These are phyloP conservation scores for Cicer yamashitae DNA, from an alignment of 306 rosid species.

Conservation along the genomic window DNA sequence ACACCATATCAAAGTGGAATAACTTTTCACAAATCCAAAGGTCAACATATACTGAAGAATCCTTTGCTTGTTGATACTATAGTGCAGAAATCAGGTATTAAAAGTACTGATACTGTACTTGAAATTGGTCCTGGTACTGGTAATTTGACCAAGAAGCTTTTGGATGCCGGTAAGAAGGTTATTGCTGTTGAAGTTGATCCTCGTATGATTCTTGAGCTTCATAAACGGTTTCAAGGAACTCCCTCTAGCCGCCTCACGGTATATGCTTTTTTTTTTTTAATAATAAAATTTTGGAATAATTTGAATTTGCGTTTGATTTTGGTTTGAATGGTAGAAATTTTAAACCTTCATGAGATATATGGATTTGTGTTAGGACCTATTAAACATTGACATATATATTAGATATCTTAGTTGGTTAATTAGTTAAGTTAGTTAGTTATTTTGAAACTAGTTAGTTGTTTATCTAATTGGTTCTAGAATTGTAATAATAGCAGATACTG, in stretches of 20 bases:
- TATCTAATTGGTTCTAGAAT: too few species aligned
- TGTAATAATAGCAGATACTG: too few species aligned
- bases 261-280: neutral
- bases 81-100: conserved; percentile 57
- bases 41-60: conserved; percentile 57
- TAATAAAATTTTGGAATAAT: neutral
- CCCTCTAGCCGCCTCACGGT: conserved; percentile 81
- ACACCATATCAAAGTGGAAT: conserved; percentile 57
- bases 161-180: conserved; percentile 71
- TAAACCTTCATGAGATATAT: neutral
- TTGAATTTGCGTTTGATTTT: neutral
- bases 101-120: conserved; percentile 51
- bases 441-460: too few species aligned
- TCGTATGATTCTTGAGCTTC: conserved; percentile 92
- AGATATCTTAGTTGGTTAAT: too few species aligned
- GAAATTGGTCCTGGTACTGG: conserved; percentile 65
- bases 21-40: conserved; percentile 54
- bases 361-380: neutral
- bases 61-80: conserved; percentile 53
- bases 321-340: neutral
- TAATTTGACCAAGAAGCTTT: conserved; percentile 55
- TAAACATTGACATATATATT: too few species aligned
- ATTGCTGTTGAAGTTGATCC: conserved; percentile 86
- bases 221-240: conserved; percentile 77
- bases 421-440: too few species aligned